Base-by-base conservation (phyloP, 305 asterid genomes). In the Rubia balearica region DNA sequence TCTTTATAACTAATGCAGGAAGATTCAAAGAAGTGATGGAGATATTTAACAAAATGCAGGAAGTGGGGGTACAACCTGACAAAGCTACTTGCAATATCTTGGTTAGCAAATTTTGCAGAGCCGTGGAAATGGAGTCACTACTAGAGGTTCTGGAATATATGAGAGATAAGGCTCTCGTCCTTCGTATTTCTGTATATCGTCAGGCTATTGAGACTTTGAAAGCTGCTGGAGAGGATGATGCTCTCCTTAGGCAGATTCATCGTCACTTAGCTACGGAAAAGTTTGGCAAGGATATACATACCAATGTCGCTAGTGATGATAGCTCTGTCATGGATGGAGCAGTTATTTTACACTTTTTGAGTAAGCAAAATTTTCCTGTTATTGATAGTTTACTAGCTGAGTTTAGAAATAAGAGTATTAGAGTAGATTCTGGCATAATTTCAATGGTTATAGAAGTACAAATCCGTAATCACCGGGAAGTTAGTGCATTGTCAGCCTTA, bases 1-100 rank as follows among this genome's bases (percentile, higher is more conserved):
- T 57, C 10, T 45, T 51, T 7, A 16, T 30, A 14, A 49, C 61
- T 40, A 60, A 62, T 77, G 72, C 85, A 91, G 97, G 96, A 42
- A 87, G 87, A 73, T 76, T 82, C 70, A 66, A 49, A 24, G 96
- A 91, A 78, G 92, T 85, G 62, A 69, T 89, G 75, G 93, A 88
- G 82, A 85, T 94, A 71, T 94, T 94, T 75, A 61, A 74, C 76
- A 85, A 83, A 81, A 94, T 94, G 97, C 97, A 88, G 81, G 88
- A 83, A 33, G 90, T 91, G 66, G 90, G 90, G 48, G 93, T 83
- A 79, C 85, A 75, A 61, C 99, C 98, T 48, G 98, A 94, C 73
- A 94, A 94, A 85, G 95, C 97, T 73, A 36, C 99, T 21, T 94
- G 99, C 83, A 91, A 88, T 79, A 89, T 88, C 80, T 83, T 94